Evolutionary conservation across 2,329 filamentous ascomycete species (phyloP), one percentile per base, ranked within the genome.

Genomic region (Ophiostoma montium): DNA sequence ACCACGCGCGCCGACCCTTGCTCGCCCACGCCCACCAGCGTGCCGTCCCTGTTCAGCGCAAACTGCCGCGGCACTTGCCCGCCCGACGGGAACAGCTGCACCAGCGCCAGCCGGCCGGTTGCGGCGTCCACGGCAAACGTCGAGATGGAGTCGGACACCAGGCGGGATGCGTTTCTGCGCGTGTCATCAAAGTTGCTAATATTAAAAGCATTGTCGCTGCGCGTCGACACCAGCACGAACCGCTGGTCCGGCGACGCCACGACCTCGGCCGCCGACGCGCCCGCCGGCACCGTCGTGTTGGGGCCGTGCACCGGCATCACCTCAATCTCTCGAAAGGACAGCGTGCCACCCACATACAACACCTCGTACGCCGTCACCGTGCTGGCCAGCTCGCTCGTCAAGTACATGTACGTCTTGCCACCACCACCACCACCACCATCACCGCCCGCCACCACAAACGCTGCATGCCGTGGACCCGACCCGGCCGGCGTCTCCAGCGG

Each of bases 31-130:
- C 80, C 83, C 3, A 86, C 65, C 51, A 82, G 63, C 49, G 71
- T 70, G 1, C 83, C 84, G 11, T 71, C 73, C 53, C 70, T 70
- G 62, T 82, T 87, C 50, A 86, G 64, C 46, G 71, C 74, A 61
- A 86, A 83, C 36, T 83, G 80, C 19, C 84, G 72, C 0, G 85
- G 84, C 49, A 71, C 74, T 8, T 65, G 62, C 2, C 85, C 85
- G 45, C 81, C 80, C 0, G 78, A 73, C 0, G 82, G 70, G n/a
- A 72, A 71, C 27, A 78, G 68, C 56, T 82, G 73, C 3, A 76
- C 60, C 50, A 76, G 70, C 0, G 59, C 63, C 23, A 86, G 67
- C 1, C 63, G 66, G 7, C 81, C 82, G n/a, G 71, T 72, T 13
- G 60, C 54, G 2, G 58, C 51, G 56, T 77, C 63, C 55, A 86